Conservation (phyloP, 768 basidiomycete genomes). For the Basidioascus undulatus region DNA sequence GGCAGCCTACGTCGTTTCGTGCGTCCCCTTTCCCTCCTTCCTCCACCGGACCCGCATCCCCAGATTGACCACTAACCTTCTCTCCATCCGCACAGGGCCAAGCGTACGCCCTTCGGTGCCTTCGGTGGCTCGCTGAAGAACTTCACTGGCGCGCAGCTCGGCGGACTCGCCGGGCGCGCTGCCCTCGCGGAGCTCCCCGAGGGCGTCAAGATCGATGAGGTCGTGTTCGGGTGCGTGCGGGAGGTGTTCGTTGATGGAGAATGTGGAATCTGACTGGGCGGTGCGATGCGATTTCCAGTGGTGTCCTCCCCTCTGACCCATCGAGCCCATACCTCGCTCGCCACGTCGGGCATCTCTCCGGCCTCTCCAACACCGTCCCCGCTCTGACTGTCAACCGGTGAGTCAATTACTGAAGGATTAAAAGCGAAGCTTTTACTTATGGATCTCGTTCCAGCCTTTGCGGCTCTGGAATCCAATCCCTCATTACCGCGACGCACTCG, state of each 20-base stretch:
- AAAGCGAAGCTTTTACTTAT: not conserved
- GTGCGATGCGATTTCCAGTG: constrained; percentile 9
- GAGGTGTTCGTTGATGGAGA: not conserved
- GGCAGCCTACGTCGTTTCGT: not conserved
- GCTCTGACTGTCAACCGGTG: constrained; percentile 21
- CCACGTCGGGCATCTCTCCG: constrained; percentile 21
- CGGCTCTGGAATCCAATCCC: constrained; percentile 20
- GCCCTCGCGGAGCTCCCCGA: constrained; percentile 19
- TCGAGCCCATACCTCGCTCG: constrained; percentile 20
- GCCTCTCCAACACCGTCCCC: constrained; percentile 17
- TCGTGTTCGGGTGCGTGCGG: constrained; percentile 21
- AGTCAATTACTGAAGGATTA: not conserved
- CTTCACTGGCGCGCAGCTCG: constrained; percentile 18
- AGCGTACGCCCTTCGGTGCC: constrained; percentile 21
- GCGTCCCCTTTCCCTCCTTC: not conserved
- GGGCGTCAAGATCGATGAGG: constrained; percentile 19
- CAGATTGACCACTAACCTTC: constrained; percentile 9
- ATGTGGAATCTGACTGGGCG: no score
- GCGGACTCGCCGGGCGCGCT: constrained; percentile 20
- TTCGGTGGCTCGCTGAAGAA: constrained; percentile 20
- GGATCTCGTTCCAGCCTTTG: constrained; percentile 14
- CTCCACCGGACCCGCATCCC: not conserved
- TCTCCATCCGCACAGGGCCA: no score
- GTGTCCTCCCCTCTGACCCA: constrained; percentile 20
- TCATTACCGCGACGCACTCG: constrained; percentile 20